phyloP scores from a whole-genome alignment of 805 yeast species.

The Starmerella ratchasimensis region DNA sequence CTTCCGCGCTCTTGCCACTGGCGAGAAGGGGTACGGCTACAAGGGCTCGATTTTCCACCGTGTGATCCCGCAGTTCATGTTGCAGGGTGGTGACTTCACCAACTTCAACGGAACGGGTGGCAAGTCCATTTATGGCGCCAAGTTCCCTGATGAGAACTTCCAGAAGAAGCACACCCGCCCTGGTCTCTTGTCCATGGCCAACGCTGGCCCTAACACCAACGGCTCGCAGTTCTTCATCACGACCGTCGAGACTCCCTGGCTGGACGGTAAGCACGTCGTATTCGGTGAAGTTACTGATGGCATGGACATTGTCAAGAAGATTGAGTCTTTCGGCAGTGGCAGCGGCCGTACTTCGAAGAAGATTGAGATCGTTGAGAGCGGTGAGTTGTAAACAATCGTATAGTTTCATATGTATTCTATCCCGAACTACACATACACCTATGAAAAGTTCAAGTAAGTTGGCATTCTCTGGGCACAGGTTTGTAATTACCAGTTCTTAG shows the following conservation, averaged over 20 bases:
- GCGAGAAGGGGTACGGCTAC: conserved; percentile 90
- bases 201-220: conserved; percentile 96
- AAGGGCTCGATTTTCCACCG: conserved; percentile 85
- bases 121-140: conserved; percentile 61
- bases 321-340: conserved; percentile 61
- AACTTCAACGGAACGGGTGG: conserved; percentile 89
- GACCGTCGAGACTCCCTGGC: conserved; percentile 75
- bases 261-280: conserved; percentile 89
- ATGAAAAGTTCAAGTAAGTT: no score
- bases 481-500: no score
- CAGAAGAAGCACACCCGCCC: conserved; percentile 59
- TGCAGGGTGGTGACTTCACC: conserved; percentile 89
- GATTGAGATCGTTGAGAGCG: conserved; percentile 50
- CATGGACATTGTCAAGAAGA: conserved; percentile 67
- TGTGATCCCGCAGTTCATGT: conserved; percentile 91
- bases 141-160: conserved; percentile 68
- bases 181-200: conserved; percentile 88
- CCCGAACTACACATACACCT: no score
- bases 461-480: no score
- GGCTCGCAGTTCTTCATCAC: conserved; percentile 96
- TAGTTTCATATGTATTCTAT: no score
- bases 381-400: conserved; percentile 42
- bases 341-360: conserved; percentile 53
- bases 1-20: conserved; percentile 88
- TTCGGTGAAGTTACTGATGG: conserved; percentile 89